Evolutionary conservation across 805 yeast genomes (phyloP).

Genomic region (Starmerella apicola): DNA sequence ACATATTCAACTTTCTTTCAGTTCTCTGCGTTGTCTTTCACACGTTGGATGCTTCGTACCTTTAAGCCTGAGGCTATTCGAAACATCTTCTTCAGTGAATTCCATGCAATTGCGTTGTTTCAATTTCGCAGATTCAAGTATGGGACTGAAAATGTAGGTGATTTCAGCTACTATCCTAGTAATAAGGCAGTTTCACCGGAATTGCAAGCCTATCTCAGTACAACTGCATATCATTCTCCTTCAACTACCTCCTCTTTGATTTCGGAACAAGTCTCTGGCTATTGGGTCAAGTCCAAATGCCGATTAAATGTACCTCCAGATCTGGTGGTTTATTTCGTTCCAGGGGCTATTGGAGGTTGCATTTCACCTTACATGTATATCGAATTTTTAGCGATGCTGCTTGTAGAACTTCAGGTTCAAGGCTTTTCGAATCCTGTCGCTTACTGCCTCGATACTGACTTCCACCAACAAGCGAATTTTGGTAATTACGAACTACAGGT

Average conservation of each 20-base stretch:
- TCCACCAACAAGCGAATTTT: constrained; percentile 23
- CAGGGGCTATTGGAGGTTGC: constrained; percentile 28
- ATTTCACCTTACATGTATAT: constrained; percentile 34
- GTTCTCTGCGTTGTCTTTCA: constrained; percentile 16
- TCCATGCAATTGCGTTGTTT: constrained; percentile 19
- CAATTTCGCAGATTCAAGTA: constrained; percentile 22
- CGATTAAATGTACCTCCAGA: constrained; percentile 28
- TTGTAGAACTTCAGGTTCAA: constrained; percentile 34
- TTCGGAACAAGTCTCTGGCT: constrained; percentile 24
- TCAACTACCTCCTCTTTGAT: background rate
- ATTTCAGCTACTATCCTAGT: constrained; percentile 16
- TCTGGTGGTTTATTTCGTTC: constrained; percentile 34
- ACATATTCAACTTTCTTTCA: constrained; percentile 21
- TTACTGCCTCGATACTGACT: constrained; percentile 29
- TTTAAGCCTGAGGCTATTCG: constrained; percentile 20
- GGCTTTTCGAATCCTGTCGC: constrained; percentile 40
- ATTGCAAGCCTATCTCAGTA: background rate
- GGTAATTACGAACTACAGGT: constrained; percentile 18
- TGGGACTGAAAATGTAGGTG: constrained; percentile 26
- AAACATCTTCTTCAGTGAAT: constrained; percentile 20
- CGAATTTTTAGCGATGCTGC: constrained; percentile 35
- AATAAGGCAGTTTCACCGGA: constrained; percentile 6
- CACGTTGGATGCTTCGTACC: constrained; percentile 21
- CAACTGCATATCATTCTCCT: background rate
- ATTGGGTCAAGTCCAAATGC: constrained; percentile 28